Conservation (phyloP, 371 early-diverging fungal genomes). For the Rhizopus arrhizus region DNA sequence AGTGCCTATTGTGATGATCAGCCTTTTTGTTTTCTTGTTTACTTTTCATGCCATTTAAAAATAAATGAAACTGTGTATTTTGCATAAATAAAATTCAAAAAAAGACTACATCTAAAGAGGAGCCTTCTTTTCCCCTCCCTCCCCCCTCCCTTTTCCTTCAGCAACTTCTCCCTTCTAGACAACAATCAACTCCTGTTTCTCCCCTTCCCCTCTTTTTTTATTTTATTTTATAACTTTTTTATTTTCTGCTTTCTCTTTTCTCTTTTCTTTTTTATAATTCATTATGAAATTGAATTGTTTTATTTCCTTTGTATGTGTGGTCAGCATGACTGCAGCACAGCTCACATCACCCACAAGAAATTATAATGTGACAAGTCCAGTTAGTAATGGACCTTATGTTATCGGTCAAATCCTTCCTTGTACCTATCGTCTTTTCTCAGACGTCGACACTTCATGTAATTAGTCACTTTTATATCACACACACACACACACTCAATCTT, state of each 20-base stretch:
- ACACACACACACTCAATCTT: not conserved
- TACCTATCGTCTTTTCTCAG: slow-evolving; percentile 47
- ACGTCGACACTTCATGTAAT: slow-evolving; percentile 51
- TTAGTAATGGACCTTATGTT: slow-evolving; percentile 48
- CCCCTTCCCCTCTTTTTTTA: slow-evolving; percentile 6
- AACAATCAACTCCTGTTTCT: not conserved
- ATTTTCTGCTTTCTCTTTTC: slow-evolving; percentile 1
- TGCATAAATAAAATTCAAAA: slow-evolving; percentile 1
- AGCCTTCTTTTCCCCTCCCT: not conserved
- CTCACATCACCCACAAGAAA: slow-evolving; percentile 45
- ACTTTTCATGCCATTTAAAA: not conserved
- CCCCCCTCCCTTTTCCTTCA: not conserved
- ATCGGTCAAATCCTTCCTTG: slow-evolving; percentile 51
- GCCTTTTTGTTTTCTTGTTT: slow-evolving; percentile 17
- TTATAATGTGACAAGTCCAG: slow-evolving; percentile 48
- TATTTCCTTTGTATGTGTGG: slow-evolving; percentile 5
- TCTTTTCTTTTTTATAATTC: not conserved
- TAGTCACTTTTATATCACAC: not conserved
- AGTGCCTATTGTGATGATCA: slow-evolving; percentile 16
- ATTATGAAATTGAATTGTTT: slow-evolving; percentile 2
- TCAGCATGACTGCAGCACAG: slow-evolving; percentile 29
- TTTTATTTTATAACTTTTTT: slow-evolving; percentile 7
- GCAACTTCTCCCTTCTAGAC: slow-evolving; percentile 18
- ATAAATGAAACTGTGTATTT: not conserved
- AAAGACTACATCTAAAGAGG: not conserved